Conservation (phyloP, 257 asterid genomes). For the Scutellaria galericulata region DNA sequence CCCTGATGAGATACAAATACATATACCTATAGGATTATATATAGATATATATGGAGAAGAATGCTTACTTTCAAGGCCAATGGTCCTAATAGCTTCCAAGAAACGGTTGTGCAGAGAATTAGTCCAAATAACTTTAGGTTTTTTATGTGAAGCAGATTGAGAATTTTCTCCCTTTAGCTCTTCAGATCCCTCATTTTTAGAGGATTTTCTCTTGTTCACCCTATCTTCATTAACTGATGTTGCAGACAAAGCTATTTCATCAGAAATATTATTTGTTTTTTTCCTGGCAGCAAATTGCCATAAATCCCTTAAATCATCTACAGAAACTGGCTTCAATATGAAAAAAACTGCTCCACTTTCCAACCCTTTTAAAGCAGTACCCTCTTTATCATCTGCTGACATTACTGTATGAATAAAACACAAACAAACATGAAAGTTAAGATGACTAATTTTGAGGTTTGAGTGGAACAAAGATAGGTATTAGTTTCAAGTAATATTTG, state of each 20-base stretch:
- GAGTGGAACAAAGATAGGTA: too few species aligned
- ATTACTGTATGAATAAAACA: constrained; percentile 44
- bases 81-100: constrained; percentile 58
- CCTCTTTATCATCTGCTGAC: constrained; percentile 53
- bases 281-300: constrained; percentile 54
- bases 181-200: constrained; percentile 31
- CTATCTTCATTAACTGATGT: neutral
- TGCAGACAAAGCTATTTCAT: constrained; percentile 23
- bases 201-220: constrained; percentile 28
- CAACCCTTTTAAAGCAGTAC: constrained; percentile 39
- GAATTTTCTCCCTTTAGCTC: constrained; percentile 33
- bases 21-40: neutral
- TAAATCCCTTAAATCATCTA: constrained; percentile 51
- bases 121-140: constrained; percentile 58
- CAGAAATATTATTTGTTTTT: constrained; percentile 12
- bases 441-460: too few species aligned
- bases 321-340: constrained; percentile 50
- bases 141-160: constrained; percentile 32
- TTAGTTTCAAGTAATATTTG: too few species aligned
- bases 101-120: constrained; percentile 57
- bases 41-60: neutral
- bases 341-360: constrained; percentile 52
- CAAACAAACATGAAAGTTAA: neutral
- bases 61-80: constrained; percentile 62
- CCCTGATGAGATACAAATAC: neutral